Conservation (phyloP, 2,329 filamentous ascomycete species). For the Alternaria tenuissima region DNA sequence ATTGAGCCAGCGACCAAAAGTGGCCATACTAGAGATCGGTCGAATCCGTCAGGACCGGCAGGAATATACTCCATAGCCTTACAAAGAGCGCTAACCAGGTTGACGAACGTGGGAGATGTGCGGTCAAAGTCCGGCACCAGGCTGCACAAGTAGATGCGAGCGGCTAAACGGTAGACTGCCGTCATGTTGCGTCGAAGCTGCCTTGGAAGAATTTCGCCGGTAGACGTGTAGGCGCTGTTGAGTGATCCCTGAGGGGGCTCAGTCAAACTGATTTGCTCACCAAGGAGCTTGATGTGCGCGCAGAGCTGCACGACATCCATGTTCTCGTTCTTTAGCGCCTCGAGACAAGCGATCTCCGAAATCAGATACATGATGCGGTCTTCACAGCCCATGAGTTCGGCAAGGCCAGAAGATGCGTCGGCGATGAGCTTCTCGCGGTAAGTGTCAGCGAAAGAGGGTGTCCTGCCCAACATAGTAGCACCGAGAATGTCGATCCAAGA, state of each 20-base stretch:
- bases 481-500: constrained; percentile 98
- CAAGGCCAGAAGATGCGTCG: constrained; percentile 73
- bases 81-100: constrained; percentile 80
- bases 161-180: constrained; percentile 86
- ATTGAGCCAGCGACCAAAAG: constrained; percentile 86
- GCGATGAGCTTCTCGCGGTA: constrained; percentile 91
- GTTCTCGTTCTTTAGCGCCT: constrained; percentile 79
- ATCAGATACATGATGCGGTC: constrained; percentile 98
- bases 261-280: constrained; percentile 83
- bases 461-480: constrained; percentile 86
- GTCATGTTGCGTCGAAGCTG: constrained; percentile 90
- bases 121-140: constrained; percentile 88
- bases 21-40: constrained; percentile 92
- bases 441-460: constrained; percentile 90
- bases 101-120: constrained; percentile 74
- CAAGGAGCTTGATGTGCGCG: constrained; percentile 87
- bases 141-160: constrained; percentile 96
- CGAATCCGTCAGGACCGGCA: constrained; percentile 80
- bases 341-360: constrained; percentile 94
- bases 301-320: constrained; percentile 88
- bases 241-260: constrained; percentile 65
- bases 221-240: constrained; percentile 63
- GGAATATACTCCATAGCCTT: constrained; percentile 83
- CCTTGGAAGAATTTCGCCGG: constrained; percentile 79
- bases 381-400: constrained; percentile 96